Evolutionary conservation across 2,329 filamentous ascomycete species (phyloP), one percentile per base, ranked within the genome.

Genomic region (Aaosphaeria pasadenensis): DNA sequence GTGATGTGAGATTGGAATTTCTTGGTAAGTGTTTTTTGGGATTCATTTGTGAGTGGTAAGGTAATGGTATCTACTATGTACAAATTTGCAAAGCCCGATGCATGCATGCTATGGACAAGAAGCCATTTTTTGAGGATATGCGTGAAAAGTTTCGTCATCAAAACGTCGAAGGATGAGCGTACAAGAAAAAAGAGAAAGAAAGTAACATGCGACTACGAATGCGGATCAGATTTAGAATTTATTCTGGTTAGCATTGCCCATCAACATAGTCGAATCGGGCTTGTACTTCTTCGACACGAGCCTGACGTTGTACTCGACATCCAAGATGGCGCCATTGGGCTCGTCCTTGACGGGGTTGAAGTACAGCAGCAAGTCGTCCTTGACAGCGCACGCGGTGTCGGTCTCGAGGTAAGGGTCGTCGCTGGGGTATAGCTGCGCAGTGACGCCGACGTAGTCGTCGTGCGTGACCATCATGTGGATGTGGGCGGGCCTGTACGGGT

Each of bases 291-390:
- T 67, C 6, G 64, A 62, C 41, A 40, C 49, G 0, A 54, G 59
- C 0, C 64, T 69, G 3, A 86, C 78, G 57, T 85, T 75, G 60
- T 83, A 83, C 61, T 78, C 74, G 41, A 86, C 62, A 63, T 83
- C 78, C 66, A 81, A 76, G 41, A 62, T 57, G 5, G 80, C 79
- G 66, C 31, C 31, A 4, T 78, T 75, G 54, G 74, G 69, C 51
- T 77, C 71, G 30, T 63, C 56, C 49, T 72, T 66, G 57, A 71
- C 67, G 48, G 77, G 77, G 60, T 73, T 74, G 45, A 53, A 53
- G 39, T 50, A 30, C n/a, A 53, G 39, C 29, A 53, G 39, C 36
- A 53, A 40, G 24, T 53, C 50, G 29, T 47, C 44, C 48, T 53
- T 81, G 63, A 81, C 78, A 28, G 78, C 77, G 56, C 79, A 81